A percentile compares a stretch with the other conserved stretches of the same genome.
These are phyloP conservation scores for Phytophthora cajani DNA, from an alignment of 352 stramenopile species.

Conservation along the genomic window DNA sequence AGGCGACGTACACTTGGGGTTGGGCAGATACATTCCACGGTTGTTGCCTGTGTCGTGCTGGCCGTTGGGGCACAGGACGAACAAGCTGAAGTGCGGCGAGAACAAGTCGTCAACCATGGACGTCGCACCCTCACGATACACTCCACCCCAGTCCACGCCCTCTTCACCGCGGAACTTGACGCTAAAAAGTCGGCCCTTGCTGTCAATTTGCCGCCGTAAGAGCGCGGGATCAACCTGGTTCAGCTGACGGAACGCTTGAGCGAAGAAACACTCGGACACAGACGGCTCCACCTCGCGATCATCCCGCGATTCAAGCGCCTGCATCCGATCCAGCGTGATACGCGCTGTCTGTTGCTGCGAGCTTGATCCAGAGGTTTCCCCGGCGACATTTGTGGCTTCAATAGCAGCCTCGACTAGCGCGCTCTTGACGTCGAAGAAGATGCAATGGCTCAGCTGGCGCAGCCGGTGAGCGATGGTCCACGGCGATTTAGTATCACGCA, in stretches of 20 bases:
- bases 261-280: slow-evolving; percentile 94
- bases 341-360: slow-evolving; percentile 74
- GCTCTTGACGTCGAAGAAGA: slow-evolving; percentile 91
- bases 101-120: slow-evolving; percentile 92
- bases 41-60: slow-evolving; percentile 89
- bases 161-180: slow-evolving; percentile 92
- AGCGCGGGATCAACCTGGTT: slow-evolving; percentile 83
- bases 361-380: slow-evolving; percentile 52
- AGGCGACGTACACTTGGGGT: slow-evolving; percentile 88
- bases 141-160: slow-evolving; percentile 89
- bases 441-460: slow-evolving; percentile 77
- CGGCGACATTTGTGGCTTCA: slow-evolving; percentile 68
- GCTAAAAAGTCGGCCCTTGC: slow-evolving; percentile 87
- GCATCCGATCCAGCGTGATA: slow-evolving; percentile 86
- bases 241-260: slow-evolving; percentile 93
- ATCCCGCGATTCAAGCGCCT: slow-evolving; percentile 87
- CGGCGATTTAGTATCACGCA: slow-evolving; percentile 70
- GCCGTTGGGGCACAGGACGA: slow-evolving; percentile 87
- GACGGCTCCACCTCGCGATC: slow-evolving; percentile 88
- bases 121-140: slow-evolving; percentile 89
- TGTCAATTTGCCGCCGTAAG: slow-evolving; percentile 90
- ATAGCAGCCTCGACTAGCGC: slow-evolving; percentile 82
- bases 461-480: slow-evolving; percentile 83
- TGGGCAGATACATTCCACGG: slow-evolving; percentile 89
- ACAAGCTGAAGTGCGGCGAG: slow-evolving; percentile 83